A percentile compares a stretch with the other conserved stretches of the same genome.
These are phyloP conservation scores for Cercospora beticola DNA, from an alignment of 2,329 filamentous ascomycete species.

Conservation along the genomic window DNA sequence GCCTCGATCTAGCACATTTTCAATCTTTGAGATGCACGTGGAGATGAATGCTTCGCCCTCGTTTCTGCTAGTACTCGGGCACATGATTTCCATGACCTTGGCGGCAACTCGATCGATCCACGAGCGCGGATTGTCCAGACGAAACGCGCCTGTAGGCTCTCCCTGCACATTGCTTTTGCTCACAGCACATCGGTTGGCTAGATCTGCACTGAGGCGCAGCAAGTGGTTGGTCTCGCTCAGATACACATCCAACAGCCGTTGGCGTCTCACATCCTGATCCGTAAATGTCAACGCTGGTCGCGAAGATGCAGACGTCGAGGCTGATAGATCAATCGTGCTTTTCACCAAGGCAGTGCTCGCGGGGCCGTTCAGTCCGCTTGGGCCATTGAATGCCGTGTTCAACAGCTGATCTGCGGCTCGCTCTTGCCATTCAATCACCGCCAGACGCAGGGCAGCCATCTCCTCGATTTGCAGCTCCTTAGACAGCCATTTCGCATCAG, in stretches of 20 bases:
- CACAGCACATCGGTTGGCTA: conserved; percentile 26
- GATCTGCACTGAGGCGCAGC: conserved; percentile 26
- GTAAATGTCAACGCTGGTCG: conserved; percentile 22
- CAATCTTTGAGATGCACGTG: conserved; percentile 25
- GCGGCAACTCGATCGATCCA: conserved; percentile 30
- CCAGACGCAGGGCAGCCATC: conserved; percentile 75
- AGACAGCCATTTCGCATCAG: conserved; percentile 83
- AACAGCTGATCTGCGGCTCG: conserved; percentile 71
- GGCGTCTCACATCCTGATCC: conserved; percentile 34
- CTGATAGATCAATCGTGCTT: conserved; percentile 23
- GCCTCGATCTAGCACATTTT: conserved; percentile 25
- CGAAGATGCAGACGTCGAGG: conserved; percentile 14
- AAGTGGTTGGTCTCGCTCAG: conserved; percentile 31
- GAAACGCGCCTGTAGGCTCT: conserved; percentile 13
- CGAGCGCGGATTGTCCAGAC: conserved; percentile 1
- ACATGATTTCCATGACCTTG: conserved; percentile 21
- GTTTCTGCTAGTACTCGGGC: conserved; percentile 13
- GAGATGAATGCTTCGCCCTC: conserved; percentile 23
- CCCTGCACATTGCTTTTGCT: conserved; percentile 19
- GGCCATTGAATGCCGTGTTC: conserved; percentile 38
- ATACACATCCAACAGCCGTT: conserved; percentile 29
- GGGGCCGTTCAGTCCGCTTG: conserved; percentile 6
- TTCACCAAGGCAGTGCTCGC: conserved; percentile 17
- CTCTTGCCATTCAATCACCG: conserved; percentile 79
- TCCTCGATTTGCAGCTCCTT: conserved; percentile 75